Evolutionary conservation across 1,139 yeast genomes (phyloP), one percentile per base, ranked within the genome.

Genomic region (Scheffersomyces titani): DNA sequence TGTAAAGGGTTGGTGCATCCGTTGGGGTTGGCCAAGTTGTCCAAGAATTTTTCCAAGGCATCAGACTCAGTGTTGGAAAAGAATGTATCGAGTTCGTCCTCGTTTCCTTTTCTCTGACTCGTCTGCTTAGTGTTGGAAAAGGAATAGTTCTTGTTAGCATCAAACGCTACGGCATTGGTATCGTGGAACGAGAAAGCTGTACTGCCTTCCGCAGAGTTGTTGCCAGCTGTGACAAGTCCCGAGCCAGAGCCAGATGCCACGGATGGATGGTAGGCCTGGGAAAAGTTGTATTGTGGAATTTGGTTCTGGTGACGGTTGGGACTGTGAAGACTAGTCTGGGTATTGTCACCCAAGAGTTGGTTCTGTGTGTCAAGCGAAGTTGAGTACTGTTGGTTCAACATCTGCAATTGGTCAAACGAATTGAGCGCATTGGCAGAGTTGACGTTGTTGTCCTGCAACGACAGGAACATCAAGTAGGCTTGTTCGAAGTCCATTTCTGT

Each of bases 401-500:
- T 64, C 65, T 78, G 83, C 59, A 80, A 72, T 57, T 71, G 75
- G 57, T 78, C 82, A 47, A 79, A 70, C 30, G 75, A 75, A 16
- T 30, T 30, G 40, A 30, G 40, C 3, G 40, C 16, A 16, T 30
- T 30, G 16, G 16, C 40, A 30, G 16, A 2, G 40, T 65, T 64
- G 45, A 70, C 53, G 21, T 80, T 70, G 55, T 76, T 77, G 54
- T 78, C 81, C 63, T 78, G 83, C 54, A 78, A 65, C 51, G 69
- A 70, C 50, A 73, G 68, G 64, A 78, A 80, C 77, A 77, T 75
- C 46, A 70, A 63, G 62, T 77, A 80, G 22, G 83, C 83, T 65
- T 78, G 82, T 67, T 80, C 83, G 56, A 80, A 79, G 58, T 79
- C 80, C 83, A 80, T 79, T 65, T 78, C 82, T 36, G 62, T 57